A percentile compares a stretch with the other conserved stretches of the same genome.
Conservation (phyloP, 1,284 basidiomycete species). For the Ganoderma sp. region DNA sequence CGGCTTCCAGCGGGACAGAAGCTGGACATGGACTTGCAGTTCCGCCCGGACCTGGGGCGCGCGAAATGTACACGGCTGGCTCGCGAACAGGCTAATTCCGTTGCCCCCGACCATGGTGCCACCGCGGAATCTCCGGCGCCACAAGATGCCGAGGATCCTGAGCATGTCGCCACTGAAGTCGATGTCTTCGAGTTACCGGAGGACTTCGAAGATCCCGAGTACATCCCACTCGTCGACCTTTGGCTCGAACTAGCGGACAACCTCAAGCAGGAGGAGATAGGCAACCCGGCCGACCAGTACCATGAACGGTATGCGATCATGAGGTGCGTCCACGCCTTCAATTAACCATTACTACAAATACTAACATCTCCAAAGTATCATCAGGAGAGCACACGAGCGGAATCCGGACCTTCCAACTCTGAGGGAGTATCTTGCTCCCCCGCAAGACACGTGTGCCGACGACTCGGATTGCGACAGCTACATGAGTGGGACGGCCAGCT, state of each 20-base stretch:
- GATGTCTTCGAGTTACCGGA: not conserved
- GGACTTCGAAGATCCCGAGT: not conserved
- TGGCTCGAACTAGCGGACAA: conserved; percentile 9
- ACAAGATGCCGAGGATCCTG: no score
- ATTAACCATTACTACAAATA: not conserved
- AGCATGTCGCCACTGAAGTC: no score
- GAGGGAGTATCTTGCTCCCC: not conserved
- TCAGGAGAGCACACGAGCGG: not conserved
- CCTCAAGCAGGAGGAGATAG: conserved; percentile 8
- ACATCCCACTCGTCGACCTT: conserved; percentile 9
- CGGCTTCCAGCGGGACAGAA: not conserved
- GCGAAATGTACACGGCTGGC: not conserved
- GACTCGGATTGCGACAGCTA: not conserved
- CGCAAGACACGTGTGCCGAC: not conserved
- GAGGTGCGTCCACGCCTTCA: not conserved
- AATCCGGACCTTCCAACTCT: not conserved
- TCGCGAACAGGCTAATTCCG: not conserved
- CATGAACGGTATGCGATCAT: not conserved
- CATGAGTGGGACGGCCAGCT: not conserved
- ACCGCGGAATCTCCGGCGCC: no score
- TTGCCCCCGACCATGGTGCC: no score
- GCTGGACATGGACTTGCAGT: not conserved
- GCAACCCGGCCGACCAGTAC: not conserved
- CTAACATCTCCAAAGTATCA: not conserved
- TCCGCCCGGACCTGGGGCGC: not conserved